phyloP scores from a whole-genome alignment of 805 yeast species.

The Tetrapisispora fleetii region DNA sequence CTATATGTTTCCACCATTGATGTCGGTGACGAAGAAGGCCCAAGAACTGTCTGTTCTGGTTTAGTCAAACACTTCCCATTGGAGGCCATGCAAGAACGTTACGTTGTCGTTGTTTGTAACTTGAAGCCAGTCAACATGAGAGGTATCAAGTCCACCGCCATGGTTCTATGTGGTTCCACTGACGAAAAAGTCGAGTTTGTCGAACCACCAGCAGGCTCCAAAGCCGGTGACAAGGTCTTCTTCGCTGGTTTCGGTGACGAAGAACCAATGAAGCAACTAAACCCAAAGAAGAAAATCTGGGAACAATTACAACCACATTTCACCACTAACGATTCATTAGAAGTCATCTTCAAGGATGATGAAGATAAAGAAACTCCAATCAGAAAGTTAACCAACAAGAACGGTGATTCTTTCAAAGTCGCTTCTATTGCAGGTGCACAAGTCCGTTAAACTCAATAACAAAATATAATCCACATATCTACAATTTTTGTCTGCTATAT shows the following conservation, averaged over 20 bases:
- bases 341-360: conserved; percentile 68
- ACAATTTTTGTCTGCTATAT: background rate
- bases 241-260: conserved; percentile 79
- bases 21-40: conserved; percentile 93
- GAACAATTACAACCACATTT: conserved; percentile 89
- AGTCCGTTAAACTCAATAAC: conserved; percentile 47
- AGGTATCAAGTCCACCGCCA: conserved; percentile 89
- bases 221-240: conserved; percentile 94
- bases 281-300: conserved; percentile 98
- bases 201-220: conserved; percentile 85
- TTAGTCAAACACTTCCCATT: conserved; percentile 79
- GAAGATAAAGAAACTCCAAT: conserved; percentile 57
- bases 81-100: conserved; percentile 93
- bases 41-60: conserved; percentile 97
- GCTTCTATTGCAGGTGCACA: conserved; percentile 62
- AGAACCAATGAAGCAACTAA: conserved; percentile 81
- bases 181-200: conserved; percentile 76
- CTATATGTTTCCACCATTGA: conserved; percentile 94
- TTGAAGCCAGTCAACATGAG: conserved; percentile 97
- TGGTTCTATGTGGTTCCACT: conserved; percentile 91
- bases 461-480: background rate
- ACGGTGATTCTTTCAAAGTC: conserved; percentile 70
- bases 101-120: conserved; percentile 86
- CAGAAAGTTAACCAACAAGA: conserved; percentile 63
- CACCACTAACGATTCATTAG: conserved; percentile 64